Percentiles rank a stretch among this genome's conserved stretches.
These are phyloP conservation scores for Eragrostis curvula DNA, from an alignment of 176 grass and related monocot genomes.

Conservation along the genomic window DNA sequence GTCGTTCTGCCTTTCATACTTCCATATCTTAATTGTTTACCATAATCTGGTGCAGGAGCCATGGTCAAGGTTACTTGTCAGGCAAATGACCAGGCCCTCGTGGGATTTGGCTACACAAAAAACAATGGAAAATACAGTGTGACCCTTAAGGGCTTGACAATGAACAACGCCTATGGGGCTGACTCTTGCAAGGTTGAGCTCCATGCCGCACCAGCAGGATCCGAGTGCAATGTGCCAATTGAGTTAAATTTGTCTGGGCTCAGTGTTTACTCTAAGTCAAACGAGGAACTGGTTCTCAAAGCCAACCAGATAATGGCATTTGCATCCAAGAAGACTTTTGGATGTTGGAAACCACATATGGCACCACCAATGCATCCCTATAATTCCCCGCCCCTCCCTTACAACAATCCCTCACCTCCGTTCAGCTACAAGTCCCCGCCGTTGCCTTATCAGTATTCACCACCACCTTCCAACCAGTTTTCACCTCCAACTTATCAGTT, in stretches of 20 bases:
- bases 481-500: slow-evolving; percentile 43
- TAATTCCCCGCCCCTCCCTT: slow-evolving; percentile 33
- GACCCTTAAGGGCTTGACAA: slow-evolving; percentile 51
- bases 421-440: slow-evolving; percentile 47
- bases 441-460: slow-evolving; percentile 26
- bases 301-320: slow-evolving; percentile 66
- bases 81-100: slow-evolving; percentile 53
- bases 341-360: slow-evolving; percentile 51
- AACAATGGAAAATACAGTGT: slow-evolving; percentile 69
- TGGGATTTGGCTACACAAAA: slow-evolving; percentile 64
- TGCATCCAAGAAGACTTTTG: slow-evolving; percentile 57
- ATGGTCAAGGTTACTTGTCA: slow-evolving; percentile 81
- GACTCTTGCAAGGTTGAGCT: slow-evolving; percentile 76
- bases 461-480: slow-evolving; percentile 37
- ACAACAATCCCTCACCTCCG: slow-evolving; percentile 46
- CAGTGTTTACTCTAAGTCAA: slow-evolving; percentile 46
- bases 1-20: background rate
- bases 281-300: slow-evolving; percentile 62
- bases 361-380: slow-evolving; percentile 22
- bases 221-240: slow-evolving; percentile 64
- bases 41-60: slow-evolving; percentile 48
- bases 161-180: slow-evolving; percentile 38
- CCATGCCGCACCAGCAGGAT: slow-evolving; percentile 69
- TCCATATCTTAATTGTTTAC: slow-evolving; percentile 11
- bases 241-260: slow-evolving; percentile 55